Evolutionary conservation across 1,139 yeast species (phyloP).

Genomic region (Blastobotrys petasosporus): DNA sequence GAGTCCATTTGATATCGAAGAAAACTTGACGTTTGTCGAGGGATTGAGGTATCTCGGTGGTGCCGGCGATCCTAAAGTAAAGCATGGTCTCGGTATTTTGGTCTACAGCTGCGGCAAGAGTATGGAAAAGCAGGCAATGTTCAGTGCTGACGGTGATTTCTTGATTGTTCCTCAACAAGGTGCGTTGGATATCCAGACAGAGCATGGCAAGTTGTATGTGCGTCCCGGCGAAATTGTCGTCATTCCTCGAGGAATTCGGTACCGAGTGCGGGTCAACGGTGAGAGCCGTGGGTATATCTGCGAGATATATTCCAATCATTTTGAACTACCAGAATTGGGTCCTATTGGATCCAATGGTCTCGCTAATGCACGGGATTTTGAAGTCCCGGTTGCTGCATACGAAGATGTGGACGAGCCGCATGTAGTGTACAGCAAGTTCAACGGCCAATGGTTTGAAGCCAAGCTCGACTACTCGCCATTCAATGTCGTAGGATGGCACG

Average conservation of each 20-base stretch:
- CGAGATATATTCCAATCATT: slow-evolving; percentile 27
- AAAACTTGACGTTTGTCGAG: slow-evolving; percentile 21
- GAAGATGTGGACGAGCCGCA: slow-evolving; percentile 18
- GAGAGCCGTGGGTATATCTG: slow-evolving; percentile 26
- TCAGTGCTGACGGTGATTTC: slow-evolving; percentile 26
- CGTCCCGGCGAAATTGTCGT: slow-evolving; percentile 29
- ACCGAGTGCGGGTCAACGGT: slow-evolving; percentile 19
- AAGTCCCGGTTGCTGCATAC: slow-evolving; percentile 22
- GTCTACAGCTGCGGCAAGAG: slow-evolving; percentile 23
- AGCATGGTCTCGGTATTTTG: slow-evolving; percentile 29
- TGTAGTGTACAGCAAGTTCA: slow-evolving; percentile 23
- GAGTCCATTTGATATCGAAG: slow-evolving; percentile 27
- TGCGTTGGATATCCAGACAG: slow-evolving; percentile 28
- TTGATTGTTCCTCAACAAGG: slow-evolving; percentile 31
- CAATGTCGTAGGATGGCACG: slow-evolving; percentile 32
- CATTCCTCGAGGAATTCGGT: slow-evolving; percentile 30
- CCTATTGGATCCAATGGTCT: slow-evolving; percentile 31
- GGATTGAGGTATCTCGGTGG: slow-evolving; percentile 30
- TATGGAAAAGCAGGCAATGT: slow-evolving; percentile 28
- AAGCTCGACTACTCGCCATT: slow-evolving; percentile 27
- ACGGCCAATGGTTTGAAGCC: slow-evolving; percentile 24
- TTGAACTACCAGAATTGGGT: slow-evolving; percentile 31
- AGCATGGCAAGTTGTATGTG: slow-evolving; percentile 27
- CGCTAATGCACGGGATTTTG: slow-evolving; percentile 31
- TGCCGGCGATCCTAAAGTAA: slow-evolving; percentile 27